Base-by-base conservation (phyloP, 306 rosid genomes). In the Quercus ilex region DNA sequence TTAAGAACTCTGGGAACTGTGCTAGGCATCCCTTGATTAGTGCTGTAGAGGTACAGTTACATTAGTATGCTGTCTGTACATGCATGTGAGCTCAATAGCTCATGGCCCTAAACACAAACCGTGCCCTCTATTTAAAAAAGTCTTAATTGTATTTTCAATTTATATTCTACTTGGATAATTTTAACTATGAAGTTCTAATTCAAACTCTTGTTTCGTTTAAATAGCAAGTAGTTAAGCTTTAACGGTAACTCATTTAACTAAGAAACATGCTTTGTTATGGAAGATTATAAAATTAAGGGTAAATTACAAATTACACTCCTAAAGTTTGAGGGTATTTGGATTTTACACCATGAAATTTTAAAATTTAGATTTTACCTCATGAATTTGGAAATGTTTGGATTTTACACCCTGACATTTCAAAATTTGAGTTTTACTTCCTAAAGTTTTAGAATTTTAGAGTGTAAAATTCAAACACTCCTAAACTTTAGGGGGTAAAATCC, bases 401-500 rank as follows among this genome's bases (percentile, higher is more conserved):
- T 8, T 41, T 41, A 41, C 11, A 38, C 1, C 3, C 1, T 38
- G 7, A 38, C 12, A 0, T 41, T 41, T 41, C 0, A 41, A 41
- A 41, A 41, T 41, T 41, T 41, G 0, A 0, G 2, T 41, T 41
- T 41, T 41, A 41, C 3, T 8, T 41, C 1, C 0, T 2, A 41
- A 41, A 41, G 3, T 41, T 41, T 41, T 1, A 41, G 1, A 41
- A 41, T 41, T 41, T 41, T 8, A 0, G 0, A 0, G 3, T 41
- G 3, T 38, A 41, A 41, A 41, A 41, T 41, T 0, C 0, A 41
- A 41, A 41, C 1, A 38, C 2, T 8, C 2, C 0, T 3, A 41
- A 7, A 8, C 0, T 41, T 41, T 8, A 0, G 1, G 0, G 0
- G 11, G 0, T 38, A 41, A 41, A 41, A 2, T 41, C 0, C 0